Evolutionary conservation across 176 grass and related monocot species (phyloP).

Genomic region (Rhynchospora pubera): DNA sequence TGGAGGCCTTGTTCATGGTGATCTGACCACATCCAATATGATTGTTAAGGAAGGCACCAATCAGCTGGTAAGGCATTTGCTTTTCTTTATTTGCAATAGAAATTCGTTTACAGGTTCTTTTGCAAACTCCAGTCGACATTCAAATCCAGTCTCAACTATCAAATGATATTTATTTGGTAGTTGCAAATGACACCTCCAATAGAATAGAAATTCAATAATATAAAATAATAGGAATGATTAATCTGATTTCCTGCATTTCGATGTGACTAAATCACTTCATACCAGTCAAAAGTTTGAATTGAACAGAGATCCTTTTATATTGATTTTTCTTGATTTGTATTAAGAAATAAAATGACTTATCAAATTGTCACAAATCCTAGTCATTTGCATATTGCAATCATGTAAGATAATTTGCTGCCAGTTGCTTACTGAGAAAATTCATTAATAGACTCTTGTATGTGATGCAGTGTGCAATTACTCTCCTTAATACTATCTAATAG

Average conservation of each 20-base stretch:
- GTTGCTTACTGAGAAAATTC: neutral
- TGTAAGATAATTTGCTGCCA: neutral
- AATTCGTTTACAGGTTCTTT: neutral
- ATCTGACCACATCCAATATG: slow-evolving; percentile 98
- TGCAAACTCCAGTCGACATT: neutral
- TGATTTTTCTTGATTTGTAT: neutral
- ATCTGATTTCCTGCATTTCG: neutral
- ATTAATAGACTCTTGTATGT: too few species aligned
- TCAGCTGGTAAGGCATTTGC: slow-evolving; percentile 48
- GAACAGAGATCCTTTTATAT: neutral
- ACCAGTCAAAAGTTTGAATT: neutral
- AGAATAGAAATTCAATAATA: neutral
- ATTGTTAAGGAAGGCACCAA: slow-evolving; percentile 56
- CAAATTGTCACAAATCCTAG: neutral
- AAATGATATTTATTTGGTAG: neutral
- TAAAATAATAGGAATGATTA: neutral
- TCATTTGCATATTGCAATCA: neutral
- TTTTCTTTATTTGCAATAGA: neutral
- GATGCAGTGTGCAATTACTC: neutral
- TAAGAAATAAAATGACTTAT: neutral
- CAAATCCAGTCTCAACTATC: neutral
- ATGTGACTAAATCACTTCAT: neutral
- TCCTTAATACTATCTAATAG: neutral
- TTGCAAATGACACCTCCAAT: neutral
- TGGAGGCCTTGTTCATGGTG: slow-evolving; percentile 83